These are phyloP conservation scores for Saccharum spontaneum DNA, from an alignment of 176 grass and related monocot species.

Conservation along the genomic window DNA sequence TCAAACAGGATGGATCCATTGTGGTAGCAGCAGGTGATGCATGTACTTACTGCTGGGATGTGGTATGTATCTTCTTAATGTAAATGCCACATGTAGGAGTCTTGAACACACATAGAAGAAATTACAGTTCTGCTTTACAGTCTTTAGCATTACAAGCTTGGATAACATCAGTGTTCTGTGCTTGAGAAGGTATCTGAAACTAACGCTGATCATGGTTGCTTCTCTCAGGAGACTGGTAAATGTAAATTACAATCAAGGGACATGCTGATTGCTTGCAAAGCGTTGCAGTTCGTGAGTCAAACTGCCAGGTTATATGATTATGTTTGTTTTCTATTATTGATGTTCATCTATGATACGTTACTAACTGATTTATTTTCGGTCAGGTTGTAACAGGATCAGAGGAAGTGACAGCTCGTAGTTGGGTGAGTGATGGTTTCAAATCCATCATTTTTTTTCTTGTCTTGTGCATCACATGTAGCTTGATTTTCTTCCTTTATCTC, in stretches of 20 bases:
- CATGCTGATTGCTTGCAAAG: constrained; percentile 88
- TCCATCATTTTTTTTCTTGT: neutral
- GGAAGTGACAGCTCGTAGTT: constrained; percentile 90
- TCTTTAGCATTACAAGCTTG: constrained; percentile 12
- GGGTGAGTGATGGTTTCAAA: constrained; percentile 59
- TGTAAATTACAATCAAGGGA: constrained; percentile 83
- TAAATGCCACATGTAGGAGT: constrained; percentile 18
- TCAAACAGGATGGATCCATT: constrained; percentile 83
- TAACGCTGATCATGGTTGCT: neutral
- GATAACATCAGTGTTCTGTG: neutral
- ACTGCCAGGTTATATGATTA: constrained; percentile 67
- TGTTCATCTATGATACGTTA: neutral
- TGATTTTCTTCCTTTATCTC: constrained; percentile 10
- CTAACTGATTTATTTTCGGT: constrained; percentile 12
- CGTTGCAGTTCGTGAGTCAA: constrained; percentile 60
- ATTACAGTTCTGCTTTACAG: constrained; percentile 26
- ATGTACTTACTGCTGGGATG: constrained; percentile 93
- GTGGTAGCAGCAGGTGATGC: constrained; percentile 85
- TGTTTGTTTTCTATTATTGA: neutral
- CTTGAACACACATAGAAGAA: constrained; percentile 11
- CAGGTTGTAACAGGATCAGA: constrained; percentile 97
- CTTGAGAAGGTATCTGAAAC: constrained; percentile 20
- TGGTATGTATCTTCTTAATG: constrained; percentile 70
- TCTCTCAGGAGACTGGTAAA: constrained; percentile 73
- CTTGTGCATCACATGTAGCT: neutral